phyloP scores from a whole-genome alignment of 495 filamentous ascomycete genomes.

The Tuber calosporum region DNA sequence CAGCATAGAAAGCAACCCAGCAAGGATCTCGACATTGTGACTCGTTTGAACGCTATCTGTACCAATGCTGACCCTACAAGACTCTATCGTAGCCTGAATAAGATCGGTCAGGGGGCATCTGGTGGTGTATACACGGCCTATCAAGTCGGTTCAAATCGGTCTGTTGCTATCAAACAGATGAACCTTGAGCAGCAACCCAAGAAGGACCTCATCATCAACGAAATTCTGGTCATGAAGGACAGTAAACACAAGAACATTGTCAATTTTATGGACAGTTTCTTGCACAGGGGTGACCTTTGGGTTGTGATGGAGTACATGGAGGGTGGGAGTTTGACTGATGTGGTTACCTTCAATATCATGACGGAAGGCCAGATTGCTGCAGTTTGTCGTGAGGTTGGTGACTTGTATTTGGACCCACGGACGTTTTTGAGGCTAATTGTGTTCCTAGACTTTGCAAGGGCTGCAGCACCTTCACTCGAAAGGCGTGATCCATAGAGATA shows the following conservation, averaged over 20 bases:
- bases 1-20: constrained; percentile 41
- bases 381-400: constrained; percentile 73
- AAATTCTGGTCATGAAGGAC: constrained; percentile 98
- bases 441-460: constrained; percentile 65
- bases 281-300: constrained; percentile 85
- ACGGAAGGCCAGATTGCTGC: constrained; percentile 92
- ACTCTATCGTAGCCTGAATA: constrained; percentile 78
- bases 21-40: constrained; percentile 65
- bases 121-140: constrained; percentile 93
- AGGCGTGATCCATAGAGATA: constrained; percentile 95
- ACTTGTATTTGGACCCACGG: neutral
- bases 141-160: constrained; percentile 69
- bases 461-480: constrained; percentile 95
- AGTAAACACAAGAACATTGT: constrained; percentile 98
- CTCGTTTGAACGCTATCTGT: constrained; percentile 77
- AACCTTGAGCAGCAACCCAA: constrained; percentile 97
- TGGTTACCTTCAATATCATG: constrained; percentile 99
- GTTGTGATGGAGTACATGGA: constrained; percentile 99
- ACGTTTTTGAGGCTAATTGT: constrained; percentile 7
- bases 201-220: constrained; percentile 98
- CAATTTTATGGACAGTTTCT: constrained; percentile 95
- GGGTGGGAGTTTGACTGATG: constrained; percentile 92
- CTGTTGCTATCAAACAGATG: constrained; percentile 99
- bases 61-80: constrained; percentile 78
- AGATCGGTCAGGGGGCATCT: constrained; percentile 96